Evolutionary conservation across 129 eudicot species (phyloP).

Genomic region (Mikania micrantha): DNA sequence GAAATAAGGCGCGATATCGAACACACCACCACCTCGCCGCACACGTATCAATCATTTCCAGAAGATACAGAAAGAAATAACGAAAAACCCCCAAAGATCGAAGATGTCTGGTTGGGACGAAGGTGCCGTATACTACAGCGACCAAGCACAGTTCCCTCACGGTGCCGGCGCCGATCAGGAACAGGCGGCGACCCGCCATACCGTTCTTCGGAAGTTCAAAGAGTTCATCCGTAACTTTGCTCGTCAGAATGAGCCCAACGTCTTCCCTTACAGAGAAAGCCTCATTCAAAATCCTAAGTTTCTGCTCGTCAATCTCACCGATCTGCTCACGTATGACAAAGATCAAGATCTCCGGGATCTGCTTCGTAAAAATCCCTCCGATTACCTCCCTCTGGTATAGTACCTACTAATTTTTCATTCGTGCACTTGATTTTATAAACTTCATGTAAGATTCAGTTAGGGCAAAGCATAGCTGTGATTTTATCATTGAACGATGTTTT

Average conservation of each 20-base stretch:
- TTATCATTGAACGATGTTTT: neutral
- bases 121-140: conserved; percentile 89
- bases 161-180: conserved; percentile 46
- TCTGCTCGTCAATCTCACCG: conserved; percentile 67
- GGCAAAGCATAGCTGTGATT: conserved; percentile 1
- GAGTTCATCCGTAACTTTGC: conserved; percentile 84
- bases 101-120: conserved; percentile 96
- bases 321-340: conserved; percentile 77
- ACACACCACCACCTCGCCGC: neutral
- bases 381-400: conserved; percentile 84
- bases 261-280: conserved; percentile 84
- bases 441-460: conserved; percentile 2
- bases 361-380: conserved; percentile 87
- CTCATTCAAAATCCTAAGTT: conserved; percentile 64
- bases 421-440: neutral
- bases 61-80: conserved; percentile 18
- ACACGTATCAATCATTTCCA: conserved; percentile 5
- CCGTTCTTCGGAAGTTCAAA: conserved; percentile 67
- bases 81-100: neutral
- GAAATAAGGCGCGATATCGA: conserved; percentile 16
- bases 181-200: conserved; percentile 73
- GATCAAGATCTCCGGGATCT: conserved; percentile 75
- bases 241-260: conserved; percentile 58
- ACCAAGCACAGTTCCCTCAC: conserved; percentile 91
- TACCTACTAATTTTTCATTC: neutral